phyloP scores from a whole-genome alignment of 257 asterid species.

The Gentiana straminea region DNA sequence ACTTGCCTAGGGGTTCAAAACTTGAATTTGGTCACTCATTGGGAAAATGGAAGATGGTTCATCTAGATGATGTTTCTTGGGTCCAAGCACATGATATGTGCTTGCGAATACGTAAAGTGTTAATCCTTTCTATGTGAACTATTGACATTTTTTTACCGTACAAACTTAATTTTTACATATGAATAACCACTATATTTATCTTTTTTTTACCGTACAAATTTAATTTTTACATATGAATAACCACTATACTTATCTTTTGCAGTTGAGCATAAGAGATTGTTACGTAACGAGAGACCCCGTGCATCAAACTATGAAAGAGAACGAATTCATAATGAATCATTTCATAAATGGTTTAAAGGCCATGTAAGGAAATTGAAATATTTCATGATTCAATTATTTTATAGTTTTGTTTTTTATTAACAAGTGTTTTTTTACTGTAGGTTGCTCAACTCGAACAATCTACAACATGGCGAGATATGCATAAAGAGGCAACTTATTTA shows the following conservation, averaged over 20 bases:
- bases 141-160: no score
- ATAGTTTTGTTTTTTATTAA: no score
- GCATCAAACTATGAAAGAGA: not conserved
- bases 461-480: not conserved
- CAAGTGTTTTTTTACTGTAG: no score
- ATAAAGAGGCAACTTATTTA: not conserved
- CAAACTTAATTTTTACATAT: no score
- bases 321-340: not conserved
- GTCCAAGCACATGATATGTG: slow-evolving; percentile 8
- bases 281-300: not conserved
- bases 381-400: no score
- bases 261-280: not conserved
- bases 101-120: not conserved
- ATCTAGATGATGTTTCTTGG: not conserved
- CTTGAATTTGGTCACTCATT: not conserved
- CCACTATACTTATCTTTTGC: not conserved
- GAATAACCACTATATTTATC: no score
- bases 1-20: not conserved
- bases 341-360: slow-evolving; percentile 5
- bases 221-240: no score
- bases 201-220: no score
- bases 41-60: not conserved
- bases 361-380: not conserved
- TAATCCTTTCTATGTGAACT: not conserved
- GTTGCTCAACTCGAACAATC: not conserved